A percentile compares a stretch with the other conserved stretches of the same genome.
Conservation (phyloP, 2,329 filamentous ascomycete species). For the Ceratocystis alfenasii region DNA sequence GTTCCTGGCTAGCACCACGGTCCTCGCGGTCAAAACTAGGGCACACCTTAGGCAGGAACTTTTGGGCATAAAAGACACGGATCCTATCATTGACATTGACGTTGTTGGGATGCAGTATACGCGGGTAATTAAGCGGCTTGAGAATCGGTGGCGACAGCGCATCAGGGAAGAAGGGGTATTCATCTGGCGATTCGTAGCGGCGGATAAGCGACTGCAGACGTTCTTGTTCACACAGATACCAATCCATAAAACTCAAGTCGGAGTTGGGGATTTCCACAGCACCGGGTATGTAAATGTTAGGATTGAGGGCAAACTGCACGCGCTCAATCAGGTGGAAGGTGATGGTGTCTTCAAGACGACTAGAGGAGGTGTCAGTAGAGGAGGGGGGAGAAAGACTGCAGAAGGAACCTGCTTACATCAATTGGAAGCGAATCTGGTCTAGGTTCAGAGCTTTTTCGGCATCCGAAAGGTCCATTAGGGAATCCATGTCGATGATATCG, state of each 20-base stretch:
- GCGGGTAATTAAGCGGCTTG: conserved; percentile 76
- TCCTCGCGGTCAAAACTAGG: conserved; percentile 65
- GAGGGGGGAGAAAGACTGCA: background rate
- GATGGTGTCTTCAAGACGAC: conserved; percentile 93
- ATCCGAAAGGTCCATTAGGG: conserved; percentile 78
- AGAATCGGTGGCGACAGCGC: conserved; percentile 69
- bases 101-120: conserved; percentile 73
- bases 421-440: conserved; percentile 79
- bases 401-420: conserved; percentile 53
- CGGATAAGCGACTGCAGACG: conserved; percentile 83
- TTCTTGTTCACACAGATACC: conserved; percentile 84
- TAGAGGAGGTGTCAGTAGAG: conserved; percentile 31
- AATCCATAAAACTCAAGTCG: conserved; percentile 77
- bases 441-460: conserved; percentile 77
- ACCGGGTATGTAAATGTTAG: conserved; percentile 70
- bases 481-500: conserved; percentile 54
- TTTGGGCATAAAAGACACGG: conserved; percentile 69
- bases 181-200: conserved; percentile 90
- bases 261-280: conserved; percentile 66
- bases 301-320: conserved; percentile 91
- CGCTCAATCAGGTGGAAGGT: conserved; percentile 94
- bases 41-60: conserved; percentile 76
- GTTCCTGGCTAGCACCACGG: conserved; percentile 75
- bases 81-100: conserved; percentile 86
- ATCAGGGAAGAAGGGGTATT: conserved; percentile 91